Percentiles rank a stretch among this genome's conserved stretches.
Evolutionary conservation across 2,329 filamentous ascomycete species (phyloP).

Genomic region (Fusarium sp.): DNA sequence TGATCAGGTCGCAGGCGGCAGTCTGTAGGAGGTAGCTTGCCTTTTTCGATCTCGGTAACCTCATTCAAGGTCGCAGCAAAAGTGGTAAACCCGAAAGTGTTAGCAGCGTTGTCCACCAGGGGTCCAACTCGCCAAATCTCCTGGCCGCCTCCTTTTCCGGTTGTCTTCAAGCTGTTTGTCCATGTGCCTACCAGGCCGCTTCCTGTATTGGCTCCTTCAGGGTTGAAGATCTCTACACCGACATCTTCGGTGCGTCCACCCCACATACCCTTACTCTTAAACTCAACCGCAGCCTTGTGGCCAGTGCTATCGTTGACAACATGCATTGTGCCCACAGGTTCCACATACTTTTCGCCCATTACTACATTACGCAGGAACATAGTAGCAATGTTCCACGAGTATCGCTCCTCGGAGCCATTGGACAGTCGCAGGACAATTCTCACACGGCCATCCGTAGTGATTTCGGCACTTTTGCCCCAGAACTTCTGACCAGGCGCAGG

Average conservation of each 20-base stretch:
- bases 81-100: constrained; percentile 86
- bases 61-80: constrained; percentile 92
- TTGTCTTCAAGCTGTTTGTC: constrained; percentile 78
- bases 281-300: constrained; percentile 85
- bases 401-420: constrained; percentile 80
- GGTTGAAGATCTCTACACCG: constrained; percentile 76
- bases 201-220: constrained; percentile 72
- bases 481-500: constrained; percentile 95
- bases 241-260: constrained; percentile 94
- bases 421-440: constrained; percentile 76
- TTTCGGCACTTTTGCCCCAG: constrained; percentile 96
- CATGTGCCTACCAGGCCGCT: constrained; percentile 83
- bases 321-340: constrained; percentile 91
- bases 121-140: constrained; percentile 83
- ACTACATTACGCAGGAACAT: constrained; percentile 96
- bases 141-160: constrained; percentile 69
- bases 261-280: constrained; percentile 97
- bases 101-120: constrained; percentile 81
- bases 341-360: constrained; percentile 97
- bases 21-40: constrained; percentile 82
- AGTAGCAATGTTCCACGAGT: constrained; percentile 89
- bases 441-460: constrained; percentile 90
- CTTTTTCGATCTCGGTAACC: constrained; percentile 81
- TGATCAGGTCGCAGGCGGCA: constrained; percentile 88
- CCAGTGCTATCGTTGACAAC: constrained; percentile 86